These are phyloP conservation scores for Solanum paucissectum DNA, from an alignment of 257 asterid species.

Conservation along the genomic window DNA sequence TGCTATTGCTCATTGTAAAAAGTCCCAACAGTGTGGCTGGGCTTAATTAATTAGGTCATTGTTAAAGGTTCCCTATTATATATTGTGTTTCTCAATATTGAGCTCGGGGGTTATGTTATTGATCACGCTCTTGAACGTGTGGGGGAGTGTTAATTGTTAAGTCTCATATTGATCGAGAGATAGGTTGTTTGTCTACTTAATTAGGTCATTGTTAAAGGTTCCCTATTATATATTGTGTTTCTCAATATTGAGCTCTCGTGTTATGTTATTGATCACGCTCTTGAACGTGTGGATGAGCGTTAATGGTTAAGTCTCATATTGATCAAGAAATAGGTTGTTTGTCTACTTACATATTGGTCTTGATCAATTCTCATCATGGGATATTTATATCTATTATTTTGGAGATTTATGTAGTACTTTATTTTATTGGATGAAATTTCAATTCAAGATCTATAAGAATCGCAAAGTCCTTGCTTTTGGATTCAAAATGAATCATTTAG, in stretches of 20 bases:
- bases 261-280: background rate
- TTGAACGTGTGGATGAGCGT: background rate
- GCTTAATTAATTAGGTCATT: too few relatives aligned
- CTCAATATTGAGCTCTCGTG: background rate
- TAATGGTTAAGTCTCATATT: background rate
- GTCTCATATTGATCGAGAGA: too few relatives aligned
- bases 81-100: too few relatives aligned
- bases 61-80: too few relatives aligned
- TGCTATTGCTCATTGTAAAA: slow-evolving; percentile 61
- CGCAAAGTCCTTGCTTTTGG: background rate
- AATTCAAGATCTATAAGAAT: background rate
- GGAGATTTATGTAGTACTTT: background rate
- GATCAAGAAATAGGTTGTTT: background rate
- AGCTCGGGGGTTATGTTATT: too few relatives aligned
- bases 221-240: background rate
- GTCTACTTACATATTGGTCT: background rate
- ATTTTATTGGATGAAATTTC: background rate
- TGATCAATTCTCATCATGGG: too few relatives aligned
- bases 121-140: too few relatives aligned
- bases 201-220: too few relatives aligned
- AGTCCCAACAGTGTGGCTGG: slow-evolving; percentile 4
- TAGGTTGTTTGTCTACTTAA: too few relatives aligned
- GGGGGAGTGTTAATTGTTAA: too few relatives aligned
- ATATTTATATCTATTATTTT: background rate
- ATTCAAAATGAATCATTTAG: background rate